Evolutionary conservation across 2,329 filamentous ascomycete species (phyloP), one percentile per base, ranked within the genome.

Genomic region (Clarireedia homoeocarpa): DNA sequence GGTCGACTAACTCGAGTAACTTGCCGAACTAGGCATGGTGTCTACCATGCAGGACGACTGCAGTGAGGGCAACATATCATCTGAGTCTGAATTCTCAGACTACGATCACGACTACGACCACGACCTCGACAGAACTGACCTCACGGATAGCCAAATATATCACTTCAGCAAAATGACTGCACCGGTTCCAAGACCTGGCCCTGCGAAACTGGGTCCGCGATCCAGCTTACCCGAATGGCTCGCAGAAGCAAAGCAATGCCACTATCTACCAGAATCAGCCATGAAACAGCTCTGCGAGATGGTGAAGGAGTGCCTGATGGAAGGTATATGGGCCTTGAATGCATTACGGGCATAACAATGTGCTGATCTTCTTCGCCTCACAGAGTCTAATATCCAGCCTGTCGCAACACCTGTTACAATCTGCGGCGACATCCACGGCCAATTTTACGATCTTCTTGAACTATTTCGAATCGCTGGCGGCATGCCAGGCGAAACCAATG

Each of bases 231-330:
- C 96, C 71, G 91, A 97, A 75, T 99, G 94, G 94, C 81, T 99
- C 34, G 89, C 94, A 70, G 89, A 95, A 72, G 94, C 94, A 46
- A 96, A 96, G 74, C 88, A 94, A 73, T 97, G 94, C 76, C 94
- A 95, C 72, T 96, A 97, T 72, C 81, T 99, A 52, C 94, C 94
- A 50, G 94, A 99, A 74, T 77, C 86, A 60, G 90, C 95, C 68
- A 99, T 99, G 94, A 99, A 99, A 79, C 89, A 95, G 72, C 81
- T 99, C 49, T 99, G 94, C 72, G 94, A 99, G 76, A 95, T 95
- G 70, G 94, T 97, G 59, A 99, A 99, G 77, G 94, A 97, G 74
- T 95, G 90, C 63, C 80, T 99, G 67, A 99, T 99, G 94, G 94
- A 99, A 79, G 90, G 90, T 94, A 65, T 75, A 42, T 42, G 48